These are phyloP conservation scores for Trichoderma gracile DNA, from an alignment of 2,329 filamentous ascomycete genomes.

Conservation along the genomic window DNA sequence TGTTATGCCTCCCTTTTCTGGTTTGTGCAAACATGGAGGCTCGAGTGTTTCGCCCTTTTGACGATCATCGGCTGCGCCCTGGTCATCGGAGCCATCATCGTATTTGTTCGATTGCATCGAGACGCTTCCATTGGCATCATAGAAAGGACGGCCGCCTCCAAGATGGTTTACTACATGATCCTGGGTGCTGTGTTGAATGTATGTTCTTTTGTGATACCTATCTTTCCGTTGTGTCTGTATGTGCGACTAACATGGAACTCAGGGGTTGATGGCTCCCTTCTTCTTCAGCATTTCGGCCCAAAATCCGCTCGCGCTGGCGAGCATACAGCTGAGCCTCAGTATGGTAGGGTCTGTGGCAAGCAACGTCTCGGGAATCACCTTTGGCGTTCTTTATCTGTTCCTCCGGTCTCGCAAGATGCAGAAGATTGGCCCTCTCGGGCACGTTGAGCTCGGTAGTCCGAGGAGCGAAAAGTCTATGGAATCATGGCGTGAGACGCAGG, in stretches of 20 bases:
- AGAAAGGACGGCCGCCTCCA: slow-evolving; percentile 64
- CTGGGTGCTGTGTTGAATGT: slow-evolving; percentile 60
- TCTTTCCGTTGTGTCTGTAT: not conserved
- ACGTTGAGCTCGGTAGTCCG: slow-evolving; percentile 48
- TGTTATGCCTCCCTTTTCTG: slow-evolving; percentile 70
- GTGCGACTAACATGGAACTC: not conserved
- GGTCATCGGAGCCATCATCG: slow-evolving; percentile 51
- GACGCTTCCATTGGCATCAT: slow-evolving; percentile 56
- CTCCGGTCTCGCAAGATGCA: slow-evolving; percentile 63
- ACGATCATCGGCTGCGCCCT: slow-evolving; percentile 53
- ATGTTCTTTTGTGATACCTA: slow-evolving; percentile 33
- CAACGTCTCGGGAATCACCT: slow-evolving; percentile 66
- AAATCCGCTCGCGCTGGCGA: slow-evolving; percentile 42
- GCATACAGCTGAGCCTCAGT: slow-evolving; percentile 47
- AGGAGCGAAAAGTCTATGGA: slow-evolving; percentile 30
- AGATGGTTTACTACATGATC: slow-evolving; percentile 68
- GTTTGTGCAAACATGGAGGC: slow-evolving; percentile 64
- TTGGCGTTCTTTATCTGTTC: slow-evolving; percentile 66
- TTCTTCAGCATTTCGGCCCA: slow-evolving; percentile 59
- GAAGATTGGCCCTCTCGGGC: slow-evolving; percentile 50
- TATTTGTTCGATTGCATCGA: slow-evolving; percentile 59
- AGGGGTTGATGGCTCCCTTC: slow-evolving; percentile 63
- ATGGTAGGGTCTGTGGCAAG: slow-evolving; percentile 66
- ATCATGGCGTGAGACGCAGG: slow-evolving; percentile 19
- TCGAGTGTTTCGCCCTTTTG: slow-evolving; percentile 57